Evolutionary conservation across 148 eudicot species (phyloP).

Genomic region (Bassia scoparia): DNA sequence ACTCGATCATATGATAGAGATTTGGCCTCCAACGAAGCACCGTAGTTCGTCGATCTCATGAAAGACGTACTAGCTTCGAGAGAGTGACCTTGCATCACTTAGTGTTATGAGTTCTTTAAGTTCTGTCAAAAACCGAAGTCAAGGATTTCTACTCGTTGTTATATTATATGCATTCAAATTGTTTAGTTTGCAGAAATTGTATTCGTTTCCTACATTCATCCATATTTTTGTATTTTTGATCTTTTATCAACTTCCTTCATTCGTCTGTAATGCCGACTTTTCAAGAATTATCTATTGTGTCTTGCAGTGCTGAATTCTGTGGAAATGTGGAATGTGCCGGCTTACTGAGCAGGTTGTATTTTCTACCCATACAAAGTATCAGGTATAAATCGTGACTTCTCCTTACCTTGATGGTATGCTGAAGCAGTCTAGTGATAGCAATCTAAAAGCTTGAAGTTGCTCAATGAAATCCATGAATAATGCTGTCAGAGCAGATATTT

Average conservation of each 20-base stretch:
- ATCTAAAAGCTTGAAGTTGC: slow-evolving; percentile 82
- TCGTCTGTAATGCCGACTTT: too few relatives aligned
- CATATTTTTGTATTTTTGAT: too few relatives aligned
- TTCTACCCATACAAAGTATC: slow-evolving; percentile 89
- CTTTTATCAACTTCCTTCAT: too few relatives aligned
- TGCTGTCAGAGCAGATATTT: background rate
- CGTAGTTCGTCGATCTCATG: background rate
- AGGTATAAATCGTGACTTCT: slow-evolving; percentile 66
- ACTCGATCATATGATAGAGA: background rate
- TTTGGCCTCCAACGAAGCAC: slow-evolving; percentile 9
- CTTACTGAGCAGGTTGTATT: slow-evolving; percentile 89
- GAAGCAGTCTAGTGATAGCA: slow-evolving; percentile 77
- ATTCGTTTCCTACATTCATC: too few relatives aligned
- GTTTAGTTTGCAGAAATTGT: too few relatives aligned
- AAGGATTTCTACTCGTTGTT: too few relatives aligned
- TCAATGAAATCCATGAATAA: slow-evolving; percentile 66
- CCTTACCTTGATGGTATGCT: slow-evolving; percentile 81
- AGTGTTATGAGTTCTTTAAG: too few relatives aligned
- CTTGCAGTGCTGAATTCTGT: slow-evolving; percentile 81
- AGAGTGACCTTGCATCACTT: too few relatives aligned
- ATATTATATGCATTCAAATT: too few relatives aligned
- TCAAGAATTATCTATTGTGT: background rate
- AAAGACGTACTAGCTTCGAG: too few relatives aligned
- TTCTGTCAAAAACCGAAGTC: too few relatives aligned
- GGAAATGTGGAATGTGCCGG: slow-evolving; percentile 95